Evolutionary conservation across 2,329 filamentous ascomycete genomes (phyloP).

Genomic region (Westerdykella sp.): DNA sequence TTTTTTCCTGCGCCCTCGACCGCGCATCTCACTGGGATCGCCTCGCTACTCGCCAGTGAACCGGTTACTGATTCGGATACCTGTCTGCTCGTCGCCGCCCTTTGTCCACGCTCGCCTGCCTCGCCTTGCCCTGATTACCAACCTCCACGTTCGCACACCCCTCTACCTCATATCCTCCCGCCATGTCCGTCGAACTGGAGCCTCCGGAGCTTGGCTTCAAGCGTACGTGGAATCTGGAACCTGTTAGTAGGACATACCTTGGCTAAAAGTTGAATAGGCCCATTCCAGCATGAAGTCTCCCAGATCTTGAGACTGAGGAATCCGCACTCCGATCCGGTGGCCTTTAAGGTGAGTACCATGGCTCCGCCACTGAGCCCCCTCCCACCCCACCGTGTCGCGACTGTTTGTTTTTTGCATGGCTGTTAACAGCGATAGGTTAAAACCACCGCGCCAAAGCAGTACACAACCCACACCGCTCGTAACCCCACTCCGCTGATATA

Average conservation of each 20-base stretch:
- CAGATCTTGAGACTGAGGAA: slow-evolving; percentile 56
- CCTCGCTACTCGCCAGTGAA: slow-evolving; percentile 5
- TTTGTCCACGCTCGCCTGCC: not conserved
- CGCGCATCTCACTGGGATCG: slow-evolving; percentile 4
- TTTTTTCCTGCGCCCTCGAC: slow-evolving; percentile 5
- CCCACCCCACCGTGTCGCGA: slow-evolving; percentile 1
- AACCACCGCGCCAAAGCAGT: slow-evolving; percentile 99
- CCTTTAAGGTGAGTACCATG: slow-evolving; percentile 53
- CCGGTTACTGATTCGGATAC: slow-evolving; percentile 12
- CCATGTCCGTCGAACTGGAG: slow-evolving; percentile 92
- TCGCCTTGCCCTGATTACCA: slow-evolving; percentile 23
- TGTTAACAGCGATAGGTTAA: slow-evolving; percentile 64
- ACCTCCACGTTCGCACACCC: slow-evolving; percentile 10
- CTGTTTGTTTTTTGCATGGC: too few relatives aligned
- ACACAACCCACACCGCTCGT: slow-evolving; percentile 39
- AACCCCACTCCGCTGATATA: slow-evolving; percentile 15
- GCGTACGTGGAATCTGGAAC: slow-evolving; percentile 53
- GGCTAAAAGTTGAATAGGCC: slow-evolving; percentile 41
- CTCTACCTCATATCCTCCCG: slow-evolving; percentile 24
- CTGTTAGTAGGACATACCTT: slow-evolving; percentile 9
- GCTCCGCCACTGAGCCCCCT: not conserved
- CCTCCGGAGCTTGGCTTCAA: slow-evolving; percentile 88
- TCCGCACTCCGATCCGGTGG: slow-evolving; percentile 52
- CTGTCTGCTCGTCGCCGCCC: slow-evolving; percentile 1
- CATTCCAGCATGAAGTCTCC: slow-evolving; percentile 59